Evolutionary conservation across 2,329 filamentous ascomycete genomes (phyloP).

Genomic region (Zymoseptoria brevis): DNA sequence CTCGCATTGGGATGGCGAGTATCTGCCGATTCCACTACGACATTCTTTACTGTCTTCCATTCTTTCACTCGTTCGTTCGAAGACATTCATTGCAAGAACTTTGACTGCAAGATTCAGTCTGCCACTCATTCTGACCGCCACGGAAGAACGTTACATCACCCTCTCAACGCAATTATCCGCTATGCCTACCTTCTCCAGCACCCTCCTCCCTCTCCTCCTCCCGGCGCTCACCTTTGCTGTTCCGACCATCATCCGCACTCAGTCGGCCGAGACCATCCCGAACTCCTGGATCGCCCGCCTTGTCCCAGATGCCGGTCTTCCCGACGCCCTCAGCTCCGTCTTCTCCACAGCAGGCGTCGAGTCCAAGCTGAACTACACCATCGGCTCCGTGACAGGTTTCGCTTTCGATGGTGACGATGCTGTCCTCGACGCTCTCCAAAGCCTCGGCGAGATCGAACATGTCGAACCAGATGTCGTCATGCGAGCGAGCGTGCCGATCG

Average conservation of each 20-base stretch:
- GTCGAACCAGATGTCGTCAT: slow-evolving; percentile 35
- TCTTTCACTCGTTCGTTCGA: neutral
- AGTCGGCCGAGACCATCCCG: slow-evolving; percentile 11
- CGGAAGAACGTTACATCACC: neutral
- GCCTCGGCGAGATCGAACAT: slow-evolving; percentile 29
- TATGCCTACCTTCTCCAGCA: neutral
- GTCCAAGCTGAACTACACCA: slow-evolving; percentile 29
- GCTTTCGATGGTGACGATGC: slow-evolving; percentile 30
- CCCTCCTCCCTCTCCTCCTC: neutral
- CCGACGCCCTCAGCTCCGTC: slow-evolving; percentile 9
- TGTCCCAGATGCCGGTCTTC: slow-evolving; percentile 8
- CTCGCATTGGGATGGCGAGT: neutral
- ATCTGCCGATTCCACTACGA: neutral
- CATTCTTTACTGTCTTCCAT: neutral
- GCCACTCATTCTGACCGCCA: neutral
- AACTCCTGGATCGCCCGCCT: slow-evolving; percentile 16
- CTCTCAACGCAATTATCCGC: neutral
- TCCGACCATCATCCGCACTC: slow-evolving; percentile 11
- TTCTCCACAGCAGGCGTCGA: slow-evolving; percentile 10
- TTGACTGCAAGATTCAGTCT: neutral
- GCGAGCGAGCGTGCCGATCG: slow-evolving; percentile 21
- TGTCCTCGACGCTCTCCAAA: slow-evolving; percentile 25
- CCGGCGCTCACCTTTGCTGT: neutral
- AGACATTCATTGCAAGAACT: neutral
- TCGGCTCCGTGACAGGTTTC: slow-evolving; percentile 33